Evolutionary conservation across 768 basidiomycete genomes (phyloP), one percentile per base, ranked within the genome.

Genomic region (Paxillus ammoniavirescens): DNA sequence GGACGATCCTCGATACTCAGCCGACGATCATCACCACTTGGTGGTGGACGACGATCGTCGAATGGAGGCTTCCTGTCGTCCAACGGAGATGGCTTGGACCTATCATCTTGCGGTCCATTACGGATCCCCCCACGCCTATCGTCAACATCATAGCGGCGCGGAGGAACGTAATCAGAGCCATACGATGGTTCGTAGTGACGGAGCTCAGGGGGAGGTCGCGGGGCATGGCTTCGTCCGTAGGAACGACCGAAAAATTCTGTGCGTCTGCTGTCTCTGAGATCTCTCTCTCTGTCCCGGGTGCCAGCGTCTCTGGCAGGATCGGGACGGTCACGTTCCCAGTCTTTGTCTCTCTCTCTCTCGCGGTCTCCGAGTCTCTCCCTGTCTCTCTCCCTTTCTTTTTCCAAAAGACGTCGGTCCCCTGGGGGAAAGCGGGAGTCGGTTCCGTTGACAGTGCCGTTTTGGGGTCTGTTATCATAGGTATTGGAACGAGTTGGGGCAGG

Each of bases 161-260:
- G 64, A 47, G 66, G 65, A n/a, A 54, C 66, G 37, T 62, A 68
- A 36, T 71, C 65, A 44, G 61, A 55, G 55, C 67, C 67, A 55
- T 76, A 74, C n/a, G 72, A 69, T 7, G 77, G 70, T 17, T 81
- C 78, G 54, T 77, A 79, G 43, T 79, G 78, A 26, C 80, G 74
- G 47, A 73, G 71, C 46, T 80, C 79, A 47, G 75, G 72, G 23
- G 75, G 76, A 21, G 75, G 76, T 42, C 77, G 66, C 15, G 76
- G 75, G 18, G 65, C 61, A 56, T 74, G 73, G 55, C 64, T 69
- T 62, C 65, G 72, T 52, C 67, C 75, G 56, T 72, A 77, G 42
- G 70, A 73, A 53, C 71, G 73, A 44, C 69, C 70, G 55, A 64
- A 65, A 42, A 70, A 69, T 21, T 75, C 74, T 38, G 71, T 64